Base-by-base conservation (phyloP, 2,329 filamentous ascomycete genomes). In the Pseudocercospora musae region DNA sequence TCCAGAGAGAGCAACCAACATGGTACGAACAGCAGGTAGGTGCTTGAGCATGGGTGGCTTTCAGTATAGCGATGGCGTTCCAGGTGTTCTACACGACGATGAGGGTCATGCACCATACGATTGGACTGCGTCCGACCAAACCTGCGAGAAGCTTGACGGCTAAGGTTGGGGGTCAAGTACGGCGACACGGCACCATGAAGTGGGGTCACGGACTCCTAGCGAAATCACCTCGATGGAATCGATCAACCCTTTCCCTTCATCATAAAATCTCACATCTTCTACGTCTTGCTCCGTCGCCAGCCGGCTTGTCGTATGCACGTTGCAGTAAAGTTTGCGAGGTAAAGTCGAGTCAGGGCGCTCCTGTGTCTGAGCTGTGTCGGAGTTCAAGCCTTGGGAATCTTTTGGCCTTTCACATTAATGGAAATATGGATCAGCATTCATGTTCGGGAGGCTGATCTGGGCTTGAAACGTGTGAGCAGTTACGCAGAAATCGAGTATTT, bases 1-100 rank as follows among this genome's bases (percentile, higher is more conserved):
- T 98, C 68, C 89, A 95, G 75, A 86, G 86, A 67, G 86, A 91
- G 73, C 92, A 94, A 75, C 92, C 95, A 21, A 76, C 76, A 25
- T 82, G 79, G 69, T 81, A 81, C 67, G 78, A 79, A 31, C 72
- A 75, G 20, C 75, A 80, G 49, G 77, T 77, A 66, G 75, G 68
- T 8, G 67, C 70, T n/a, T 60, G 58, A 63, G 54, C 15, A 50
- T 31, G 7, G 2, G 48, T 23, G 37, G 15, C 37, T 48, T 48
- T 4, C 18, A 2, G 18, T 23, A 48, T 9, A 48, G 44, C 44
- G 44, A 48, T 25, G 44, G 44, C 44, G 44, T 48, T 48, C 9
- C 11, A 20, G 44, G 21, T 25, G 2, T 25, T 7, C 11, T n/a
- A 18, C 37, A 40, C n/a, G 13, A 6, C 37, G 15, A 40, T 40